Conservation (phyloP, 495 filamentous ascomycete species). For the Penicillium ucsense region DNA sequence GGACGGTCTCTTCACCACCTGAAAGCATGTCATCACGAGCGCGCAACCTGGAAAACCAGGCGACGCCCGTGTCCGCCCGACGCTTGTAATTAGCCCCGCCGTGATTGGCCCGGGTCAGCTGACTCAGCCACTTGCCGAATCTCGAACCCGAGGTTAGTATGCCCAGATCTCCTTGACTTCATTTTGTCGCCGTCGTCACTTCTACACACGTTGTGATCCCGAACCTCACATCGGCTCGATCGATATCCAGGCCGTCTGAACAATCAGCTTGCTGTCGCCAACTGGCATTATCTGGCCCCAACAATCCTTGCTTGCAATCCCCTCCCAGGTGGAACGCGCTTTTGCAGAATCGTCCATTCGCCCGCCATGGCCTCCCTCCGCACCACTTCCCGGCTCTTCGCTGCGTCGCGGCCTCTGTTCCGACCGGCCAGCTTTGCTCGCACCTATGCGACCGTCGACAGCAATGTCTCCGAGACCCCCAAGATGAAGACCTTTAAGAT, state of each 20-base stretch:
- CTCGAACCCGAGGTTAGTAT: constrained; percentile 37
- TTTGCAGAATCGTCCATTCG: constrained; percentile 1
- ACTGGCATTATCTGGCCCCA: not conserved
- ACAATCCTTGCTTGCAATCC: not conserved
- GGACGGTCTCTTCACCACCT: constrained; percentile 5
- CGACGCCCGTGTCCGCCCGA: constrained; percentile 38
- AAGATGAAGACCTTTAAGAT: constrained; percentile 93
- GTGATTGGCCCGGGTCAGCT: constrained; percentile 29
- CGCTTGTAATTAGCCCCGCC: constrained; percentile 30
- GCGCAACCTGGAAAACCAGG: not conserved
- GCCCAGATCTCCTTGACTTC: constrained; percentile 23
- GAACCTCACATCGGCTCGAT: constrained; percentile 4
- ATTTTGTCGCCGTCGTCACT: constrained; percentile 17
- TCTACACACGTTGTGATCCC: constrained; percentile 6
- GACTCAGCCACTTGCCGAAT: constrained; percentile 28
- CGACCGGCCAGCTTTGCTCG: constrained; percentile 36
- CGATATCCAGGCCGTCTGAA: constrained; percentile 8
- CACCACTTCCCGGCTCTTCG: constrained; percentile 55
- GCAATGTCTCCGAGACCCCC: constrained; percentile 39
- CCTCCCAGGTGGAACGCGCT: not conserved
- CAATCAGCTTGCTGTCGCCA: constrained; percentile 1
- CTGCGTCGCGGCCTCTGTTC: constrained; percentile 46
- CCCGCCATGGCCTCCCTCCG: constrained; percentile 70
- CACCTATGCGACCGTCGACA: constrained; percentile 42
- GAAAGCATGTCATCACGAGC: constrained; percentile 1